A percentile compares a stretch with the other conserved stretches of the same genome.
Conservation (phyloP, 2,329 filamentous ascomycete genomes). For the Scolecobasidium constrictum region DNA sequence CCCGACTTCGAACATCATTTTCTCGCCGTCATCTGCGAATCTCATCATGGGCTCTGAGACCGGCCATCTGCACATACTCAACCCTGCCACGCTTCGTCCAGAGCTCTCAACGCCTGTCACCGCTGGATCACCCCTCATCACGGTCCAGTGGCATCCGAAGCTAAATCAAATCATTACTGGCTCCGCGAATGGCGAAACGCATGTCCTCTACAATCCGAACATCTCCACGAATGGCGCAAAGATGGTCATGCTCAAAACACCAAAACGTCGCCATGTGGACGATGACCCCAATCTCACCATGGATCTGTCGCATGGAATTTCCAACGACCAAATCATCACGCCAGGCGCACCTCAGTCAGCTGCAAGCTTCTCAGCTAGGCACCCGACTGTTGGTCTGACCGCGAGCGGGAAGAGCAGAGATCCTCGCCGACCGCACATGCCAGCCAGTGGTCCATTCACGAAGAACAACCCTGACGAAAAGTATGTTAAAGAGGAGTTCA, state of each 20-base stretch:
- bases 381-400: conserved; percentile 64
- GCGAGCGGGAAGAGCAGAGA: conserved; percentile 68
- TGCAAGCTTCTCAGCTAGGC: conserved; percentile 44
- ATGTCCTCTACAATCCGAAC: conserved; percentile 82
- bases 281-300: conserved; percentile 83
- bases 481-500: conserved; percentile 80
- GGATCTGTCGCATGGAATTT: conserved; percentile 69
- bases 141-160: conserved; percentile 83
- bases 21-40: conserved; percentile 72
- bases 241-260: conserved; percentile 82
- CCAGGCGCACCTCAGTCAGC: conserved; percentile 41
- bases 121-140: conserved; percentile 68
- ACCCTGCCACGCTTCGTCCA: conserved; percentile 76
- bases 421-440: conserved; percentile 75
- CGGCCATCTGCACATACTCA: conserved; percentile 84
- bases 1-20: conserved; percentile 76
- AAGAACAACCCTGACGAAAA: conserved; percentile 83
- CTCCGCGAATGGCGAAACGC: conserved; percentile 81
- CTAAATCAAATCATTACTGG: conserved; percentile 95
- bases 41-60: conserved; percentile 82
- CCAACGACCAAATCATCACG: conserved; percentile 68
- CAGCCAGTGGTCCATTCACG: conserved; percentile 76
- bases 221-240: conserved; percentile 73
- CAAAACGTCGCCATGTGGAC: conserved; percentile 91
- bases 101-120: conserved; percentile 87